Conservation (phyloP, 305 asterid genomes). For the Fraxinus nigra region DNA sequence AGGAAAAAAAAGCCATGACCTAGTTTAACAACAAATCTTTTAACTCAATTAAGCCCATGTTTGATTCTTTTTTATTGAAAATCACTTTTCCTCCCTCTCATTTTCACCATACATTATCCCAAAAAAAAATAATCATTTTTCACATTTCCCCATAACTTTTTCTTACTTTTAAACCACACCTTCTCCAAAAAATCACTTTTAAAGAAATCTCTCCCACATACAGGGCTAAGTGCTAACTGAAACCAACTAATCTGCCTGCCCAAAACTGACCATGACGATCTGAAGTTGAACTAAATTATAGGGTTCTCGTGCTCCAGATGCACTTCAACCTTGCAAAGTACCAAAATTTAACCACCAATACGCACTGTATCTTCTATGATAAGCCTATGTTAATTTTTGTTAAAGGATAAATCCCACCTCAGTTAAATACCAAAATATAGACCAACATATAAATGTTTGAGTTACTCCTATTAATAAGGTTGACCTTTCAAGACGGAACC, state of each 20-base stretch:
- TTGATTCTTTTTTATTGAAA: neutral
- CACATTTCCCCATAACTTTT: neutral
- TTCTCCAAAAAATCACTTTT: neutral
- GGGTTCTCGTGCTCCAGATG: neutral
- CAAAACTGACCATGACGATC: neutral
- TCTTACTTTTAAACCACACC: neutral
- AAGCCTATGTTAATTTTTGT: neutral
- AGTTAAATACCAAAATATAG: no score
- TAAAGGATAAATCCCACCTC: no score
- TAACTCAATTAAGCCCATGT: neutral
- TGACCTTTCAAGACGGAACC: no score
- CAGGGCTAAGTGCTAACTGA: neutral
- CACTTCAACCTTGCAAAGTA: neutral
- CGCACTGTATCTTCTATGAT: neutral
- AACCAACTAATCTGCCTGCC: neutral
- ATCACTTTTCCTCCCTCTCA: neutral
- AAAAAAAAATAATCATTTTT: neutral
- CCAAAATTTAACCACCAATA: neutral
- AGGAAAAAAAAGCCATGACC: neutral
- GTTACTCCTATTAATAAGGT: no score
- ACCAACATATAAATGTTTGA: no score
- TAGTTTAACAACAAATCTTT: neutral
- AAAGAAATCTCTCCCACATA: neutral
- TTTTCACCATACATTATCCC: conserved; percentile 38
- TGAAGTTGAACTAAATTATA: neutral